Conservation (phyloP, 345 rosid species). For the Euphorbia peplus region DNA sequence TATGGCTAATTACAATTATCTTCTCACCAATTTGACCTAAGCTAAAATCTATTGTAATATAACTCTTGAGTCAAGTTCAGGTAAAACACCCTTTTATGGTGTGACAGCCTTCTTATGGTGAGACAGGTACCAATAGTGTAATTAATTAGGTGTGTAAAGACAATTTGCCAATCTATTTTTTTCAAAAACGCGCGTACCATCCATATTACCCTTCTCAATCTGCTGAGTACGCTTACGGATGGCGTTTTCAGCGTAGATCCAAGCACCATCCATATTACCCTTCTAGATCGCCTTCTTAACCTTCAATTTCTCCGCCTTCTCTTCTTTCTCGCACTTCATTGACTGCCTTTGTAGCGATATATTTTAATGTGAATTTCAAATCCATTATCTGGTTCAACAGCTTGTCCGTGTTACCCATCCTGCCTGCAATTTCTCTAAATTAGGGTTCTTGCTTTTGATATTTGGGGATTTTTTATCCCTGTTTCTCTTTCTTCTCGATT, state of each 20-base stretch:
- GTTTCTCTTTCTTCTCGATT: not conserved
- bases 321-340: conserved; percentile 97
- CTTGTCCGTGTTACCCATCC: conserved; percentile 92
- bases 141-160: too few relatives aligned
- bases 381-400: conserved; percentile 94
- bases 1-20: too few relatives aligned
- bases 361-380: conserved; percentile 82
- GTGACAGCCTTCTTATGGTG: too few relatives aligned
- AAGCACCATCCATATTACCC: conserved; percentile 96
- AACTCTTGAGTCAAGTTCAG: too few relatives aligned
- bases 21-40: too few relatives aligned
- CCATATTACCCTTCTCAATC: too few relatives aligned
- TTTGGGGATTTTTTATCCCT: not conserved
- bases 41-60: too few relatives aligned
- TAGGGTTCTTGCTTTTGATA: conserved; percentile 18
- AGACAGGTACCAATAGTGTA: too few relatives aligned
- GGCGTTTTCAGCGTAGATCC: conserved; percentile 97
- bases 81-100: too few relatives aligned
- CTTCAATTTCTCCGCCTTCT: conserved; percentile 91
- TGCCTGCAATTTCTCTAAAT: not conserved
- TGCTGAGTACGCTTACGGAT: conserved; percentile 94
- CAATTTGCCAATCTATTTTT: too few relatives aligned
- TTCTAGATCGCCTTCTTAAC: conserved; percentile 98
- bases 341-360: conserved; percentile 88
- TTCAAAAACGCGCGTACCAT: too few relatives aligned